Conservation (phyloP, 1,139 yeast species). For the Saccharomyces hybrid region DNA sequence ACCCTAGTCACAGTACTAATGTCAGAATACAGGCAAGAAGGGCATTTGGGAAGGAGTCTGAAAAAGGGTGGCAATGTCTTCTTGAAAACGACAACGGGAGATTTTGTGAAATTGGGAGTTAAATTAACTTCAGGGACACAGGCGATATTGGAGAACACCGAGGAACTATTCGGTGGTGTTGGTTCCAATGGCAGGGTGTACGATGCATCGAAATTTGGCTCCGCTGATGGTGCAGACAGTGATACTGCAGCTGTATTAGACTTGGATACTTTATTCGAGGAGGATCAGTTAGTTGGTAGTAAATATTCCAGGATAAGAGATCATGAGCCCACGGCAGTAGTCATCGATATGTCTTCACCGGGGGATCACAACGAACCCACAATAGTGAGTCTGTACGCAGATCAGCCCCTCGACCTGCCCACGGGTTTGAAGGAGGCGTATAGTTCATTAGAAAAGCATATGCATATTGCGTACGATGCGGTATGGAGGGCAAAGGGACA, state of each 20-base stretch:
- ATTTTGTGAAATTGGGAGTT: conserved; percentile 73
- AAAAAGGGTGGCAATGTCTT: conserved; percentile 75
- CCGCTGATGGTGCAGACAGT: background rate
- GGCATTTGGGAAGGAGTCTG: conserved; percentile 58
- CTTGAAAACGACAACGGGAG: conserved; percentile 74
- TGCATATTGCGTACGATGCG: conserved; percentile 59
- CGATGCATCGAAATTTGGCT: background rate
- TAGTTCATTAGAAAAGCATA: conserved; percentile 60
- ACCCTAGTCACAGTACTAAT: conserved; percentile 69
- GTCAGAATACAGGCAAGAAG: conserved; percentile 66
- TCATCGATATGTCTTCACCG: conserved; percentile 22
- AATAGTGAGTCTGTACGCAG: conserved; percentile 68
- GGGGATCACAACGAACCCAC: conserved; percentile 39
- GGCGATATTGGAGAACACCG: conserved; percentile 70
- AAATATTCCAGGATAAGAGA: conserved; percentile 22
- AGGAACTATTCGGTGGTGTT: conserved; percentile 37
- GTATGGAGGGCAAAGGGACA: conserved; percentile 53
- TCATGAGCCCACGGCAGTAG: conserved; percentile 22
- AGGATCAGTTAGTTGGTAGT: conserved; percentile 30
- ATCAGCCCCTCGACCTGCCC: conserved; percentile 66
- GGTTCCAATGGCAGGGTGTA: conserved; percentile 19
- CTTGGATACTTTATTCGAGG: conserved; percentile 20
- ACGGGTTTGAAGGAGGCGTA: conserved; percentile 73
- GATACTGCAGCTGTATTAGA: conserved; percentile 15
- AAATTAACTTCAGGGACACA: conserved; percentile 88